Evolutionary conservation across 805 yeast genomes (phyloP), one percentile per base, ranked within the genome.

Genomic region (Metschnikowia cubensis): DNA sequence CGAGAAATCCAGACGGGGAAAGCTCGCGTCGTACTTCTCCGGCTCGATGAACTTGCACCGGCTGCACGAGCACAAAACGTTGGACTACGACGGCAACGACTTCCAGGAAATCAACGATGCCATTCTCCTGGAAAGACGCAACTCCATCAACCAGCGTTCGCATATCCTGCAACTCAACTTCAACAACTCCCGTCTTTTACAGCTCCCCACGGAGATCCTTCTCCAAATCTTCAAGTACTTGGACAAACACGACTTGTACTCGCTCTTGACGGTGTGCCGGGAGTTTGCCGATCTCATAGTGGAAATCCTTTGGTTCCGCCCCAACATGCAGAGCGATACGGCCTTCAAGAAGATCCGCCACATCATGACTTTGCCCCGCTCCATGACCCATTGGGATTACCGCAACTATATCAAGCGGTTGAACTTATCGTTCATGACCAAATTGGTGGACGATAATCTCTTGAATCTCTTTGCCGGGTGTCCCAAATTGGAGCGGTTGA

Each of bases 261-360:
- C 81, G 13, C 67, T 85, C 20, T 70, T 89, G 53, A 75, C 89
- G 1, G 91, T 89, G 6, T 90, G 96, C 67, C 83, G 81, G 59
- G 79, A 83, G 53, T 90, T 96, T 86, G 87, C 90, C 10, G 80
- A 82, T 56, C 73, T 87, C 38, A 82, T 87, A 13, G 82, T 89
- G 10, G 96, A 88, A 59, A 75, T 85, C 38, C 71, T 91, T 31
- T 91, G 97, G 95, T 87, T 88, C 63, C 79, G 98, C 51, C 97
- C 97, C 3, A 80, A 80, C 39, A 75, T 88, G 66, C 80, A 77
- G 53, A 73, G 75, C 52, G 75, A 73, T 42, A 51, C 63, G 2
- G 73, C 83, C 2, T 78, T 82, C 55, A 67, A 67, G 40, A 79
- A 79, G 53, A 77, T 90, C 45, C 71, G 78, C 43, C 69, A 73